Conservation (phyloP, 129 eudicot species). For the Pulicaria dysenterica region DNA sequence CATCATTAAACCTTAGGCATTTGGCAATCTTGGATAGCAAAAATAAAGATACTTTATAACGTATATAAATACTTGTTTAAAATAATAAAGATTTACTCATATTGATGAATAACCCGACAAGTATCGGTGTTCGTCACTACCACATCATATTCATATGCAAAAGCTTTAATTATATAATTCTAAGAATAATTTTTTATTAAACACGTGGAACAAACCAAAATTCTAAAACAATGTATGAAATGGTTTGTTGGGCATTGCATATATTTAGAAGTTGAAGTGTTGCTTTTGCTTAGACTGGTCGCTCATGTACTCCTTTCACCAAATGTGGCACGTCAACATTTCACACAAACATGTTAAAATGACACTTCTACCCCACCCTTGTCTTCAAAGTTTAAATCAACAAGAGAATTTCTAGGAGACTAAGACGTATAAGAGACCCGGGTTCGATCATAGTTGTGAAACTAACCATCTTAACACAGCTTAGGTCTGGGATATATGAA, state of each 20-base stretch:
- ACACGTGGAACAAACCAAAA: not conserved
- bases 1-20: no score
- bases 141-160: not conserved
- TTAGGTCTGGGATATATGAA: no score
- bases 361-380: conserved; percentile 22
- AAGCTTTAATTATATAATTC: no score
- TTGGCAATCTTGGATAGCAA: no score
- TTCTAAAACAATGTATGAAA: not conserved
- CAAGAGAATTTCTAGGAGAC: not conserved
- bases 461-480: no score
- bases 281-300: conserved; percentile 41
- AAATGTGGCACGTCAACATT: conserved; percentile 36
- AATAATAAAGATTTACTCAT: no score
- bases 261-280: conserved; percentile 38
- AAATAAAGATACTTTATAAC: no score
- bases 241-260: conserved; percentile 28
- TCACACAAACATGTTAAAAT: conserved; percentile 19
- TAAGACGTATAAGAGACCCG: no score
- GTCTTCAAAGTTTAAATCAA: not conserved
- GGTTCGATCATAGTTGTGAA: no score
- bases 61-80: no score
- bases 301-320: conserved; percentile 36
- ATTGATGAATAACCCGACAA: no score
- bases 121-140: no score
- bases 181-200: not conserved